phyloP scores from a whole-genome alignment of 2,329 filamentous ascomycete species.

The Nemania sp. region DNA sequence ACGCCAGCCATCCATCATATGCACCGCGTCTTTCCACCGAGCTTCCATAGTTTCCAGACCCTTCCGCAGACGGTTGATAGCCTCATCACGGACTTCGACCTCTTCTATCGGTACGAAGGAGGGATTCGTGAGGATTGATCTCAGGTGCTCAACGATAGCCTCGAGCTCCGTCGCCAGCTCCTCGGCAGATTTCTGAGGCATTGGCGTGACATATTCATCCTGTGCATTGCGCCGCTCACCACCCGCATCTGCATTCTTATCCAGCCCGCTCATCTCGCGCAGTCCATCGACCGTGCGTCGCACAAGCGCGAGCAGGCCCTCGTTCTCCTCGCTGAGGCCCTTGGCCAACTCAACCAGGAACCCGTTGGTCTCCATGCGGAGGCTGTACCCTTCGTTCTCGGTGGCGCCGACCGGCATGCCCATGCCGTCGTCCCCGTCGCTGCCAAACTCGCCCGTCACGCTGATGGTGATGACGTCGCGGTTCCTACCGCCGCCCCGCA shows the following conservation, averaged over 20 bases:
- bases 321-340: conserved; percentile 91
- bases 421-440: conserved; percentile 59
- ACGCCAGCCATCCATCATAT: conserved; percentile 93
- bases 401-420: conserved; percentile 48
- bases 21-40: conserved; percentile 89
- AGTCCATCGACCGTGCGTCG: conserved; percentile 78
- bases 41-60: conserved; percentile 95
- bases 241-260: conserved; percentile 47
- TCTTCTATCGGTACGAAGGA: conserved; percentile 97
- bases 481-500: conserved; percentile 67
- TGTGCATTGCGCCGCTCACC: conserved; percentile 29
- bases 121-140: conserved; percentile 89
- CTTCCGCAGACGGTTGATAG: conserved; percentile 83
- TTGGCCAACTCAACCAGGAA: conserved; percentile 89
- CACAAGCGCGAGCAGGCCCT: conserved; percentile 79
- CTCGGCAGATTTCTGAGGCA: conserved; percentile 60
- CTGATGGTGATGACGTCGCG: conserved; percentile 68
- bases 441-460: conserved; percentile 68
- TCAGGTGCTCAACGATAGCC: conserved; percentile 81
- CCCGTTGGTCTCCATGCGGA: conserved; percentile 89
- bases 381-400: conserved; percentile 70
- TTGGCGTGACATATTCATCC: conserved; percentile 21
- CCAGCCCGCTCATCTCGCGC: conserved; percentile 74
- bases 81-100: conserved; percentile 90
- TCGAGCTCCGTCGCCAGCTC: conserved; percentile 83